Percentiles rank a stretch among this genome's conserved stretches.
phyloP scores from a whole-genome alignment of 257 asterid species.

The Ophiorrhiza pumila region DNA sequence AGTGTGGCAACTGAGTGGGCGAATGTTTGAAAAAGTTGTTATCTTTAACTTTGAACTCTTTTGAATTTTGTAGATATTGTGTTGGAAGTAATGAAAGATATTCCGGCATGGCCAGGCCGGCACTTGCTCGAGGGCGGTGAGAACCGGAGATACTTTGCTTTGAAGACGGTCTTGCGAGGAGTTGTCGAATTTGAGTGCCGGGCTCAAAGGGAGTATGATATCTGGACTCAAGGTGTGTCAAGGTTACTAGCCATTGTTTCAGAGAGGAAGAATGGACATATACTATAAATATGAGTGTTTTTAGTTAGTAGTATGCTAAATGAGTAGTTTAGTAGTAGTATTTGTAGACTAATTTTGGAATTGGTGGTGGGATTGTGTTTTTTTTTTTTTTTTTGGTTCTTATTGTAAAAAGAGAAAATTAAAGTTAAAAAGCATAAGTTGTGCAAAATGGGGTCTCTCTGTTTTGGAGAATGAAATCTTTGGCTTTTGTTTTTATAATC shows the following conservation, averaged over 20 bases:
- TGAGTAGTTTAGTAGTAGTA: constrained; percentile 20
- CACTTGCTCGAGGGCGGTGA: constrained; percentile 90
- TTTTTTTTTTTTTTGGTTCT: constrained; percentile 12
- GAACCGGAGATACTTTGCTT: constrained; percentile 65
- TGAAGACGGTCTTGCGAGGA: constrained; percentile 73
- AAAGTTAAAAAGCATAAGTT: constrained; percentile 7
- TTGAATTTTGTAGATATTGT: constrained; percentile 65
- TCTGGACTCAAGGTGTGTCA: constrained; percentile 95
- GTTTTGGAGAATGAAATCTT: constrained; percentile 33
- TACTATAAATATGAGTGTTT: constrained; percentile 32
- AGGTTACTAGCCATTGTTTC: constrained; percentile 73
- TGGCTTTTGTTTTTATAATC: constrained; percentile 23
- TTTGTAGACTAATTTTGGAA: constrained; percentile 22
- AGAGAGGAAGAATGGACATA: constrained; percentile 62
- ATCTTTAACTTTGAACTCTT: constrained; percentile 22
- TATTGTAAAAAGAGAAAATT: constrained; percentile 29
- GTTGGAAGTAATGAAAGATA: constrained; percentile 66
- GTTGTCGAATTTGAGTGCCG: constrained; percentile 86
- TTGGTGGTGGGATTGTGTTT: constrained; percentile 39
- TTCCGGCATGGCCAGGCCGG: constrained; percentile 96
- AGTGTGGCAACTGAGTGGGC: constrained; percentile 17
- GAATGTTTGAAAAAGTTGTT: constrained; percentile 26
- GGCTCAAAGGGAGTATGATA: constrained; percentile 77
- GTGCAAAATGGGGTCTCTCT: constrained; percentile 35
- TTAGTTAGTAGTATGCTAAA: not conserved